Evolutionary conservation across 106 monocot genomes (phyloP).

Genomic region (Dendrobium nobile): DNA sequence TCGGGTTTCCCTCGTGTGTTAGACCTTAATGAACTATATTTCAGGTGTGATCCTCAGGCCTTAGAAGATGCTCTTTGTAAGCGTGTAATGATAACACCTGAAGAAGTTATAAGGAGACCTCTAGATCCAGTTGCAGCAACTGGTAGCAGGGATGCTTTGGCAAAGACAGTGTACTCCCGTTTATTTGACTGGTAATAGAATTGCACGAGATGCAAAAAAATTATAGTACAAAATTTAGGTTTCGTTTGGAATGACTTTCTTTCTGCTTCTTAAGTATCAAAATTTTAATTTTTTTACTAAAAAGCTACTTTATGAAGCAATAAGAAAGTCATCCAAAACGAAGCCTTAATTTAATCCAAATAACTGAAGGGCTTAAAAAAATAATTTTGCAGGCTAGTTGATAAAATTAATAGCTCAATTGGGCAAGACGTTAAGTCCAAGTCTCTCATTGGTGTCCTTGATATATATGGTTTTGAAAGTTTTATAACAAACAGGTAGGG

Average conservation of each 20-base stretch:
- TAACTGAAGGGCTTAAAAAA: not conserved
- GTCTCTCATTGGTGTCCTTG: conserved; percentile 92
- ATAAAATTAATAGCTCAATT: conserved; percentile 94
- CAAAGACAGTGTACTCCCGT: conserved; percentile 90
- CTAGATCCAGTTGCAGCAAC: conserved; percentile 79
- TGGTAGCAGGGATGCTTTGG: conserved; percentile 90
- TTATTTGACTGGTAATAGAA: conserved; percentile 91
- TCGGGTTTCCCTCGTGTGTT: not conserved
- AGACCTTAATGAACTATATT: conserved; percentile 8
- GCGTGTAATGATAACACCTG: conserved; percentile 96
- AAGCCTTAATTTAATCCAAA: not conserved
- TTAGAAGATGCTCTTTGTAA: conserved; percentile 94
- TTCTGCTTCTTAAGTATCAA: too few relatives aligned
- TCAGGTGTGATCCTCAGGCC: conserved; percentile 80
- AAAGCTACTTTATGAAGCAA: too few relatives aligned
- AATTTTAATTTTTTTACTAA: too few relatives aligned
- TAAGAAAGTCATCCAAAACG: too few relatives aligned
- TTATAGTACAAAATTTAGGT: not conserved
- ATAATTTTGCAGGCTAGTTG: conserved; percentile 66
- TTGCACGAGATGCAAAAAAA: not conserved
- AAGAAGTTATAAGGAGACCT: conserved; percentile 91
- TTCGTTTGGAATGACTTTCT: too few relatives aligned
- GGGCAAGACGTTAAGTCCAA: conserved; percentile 85
- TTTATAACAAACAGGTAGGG: conserved; percentile 80
- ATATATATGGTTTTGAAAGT: conserved; percentile 99